Conservation (phyloP, 73 alveolate genomes). For the Durusdinium trenchii region DNA sequence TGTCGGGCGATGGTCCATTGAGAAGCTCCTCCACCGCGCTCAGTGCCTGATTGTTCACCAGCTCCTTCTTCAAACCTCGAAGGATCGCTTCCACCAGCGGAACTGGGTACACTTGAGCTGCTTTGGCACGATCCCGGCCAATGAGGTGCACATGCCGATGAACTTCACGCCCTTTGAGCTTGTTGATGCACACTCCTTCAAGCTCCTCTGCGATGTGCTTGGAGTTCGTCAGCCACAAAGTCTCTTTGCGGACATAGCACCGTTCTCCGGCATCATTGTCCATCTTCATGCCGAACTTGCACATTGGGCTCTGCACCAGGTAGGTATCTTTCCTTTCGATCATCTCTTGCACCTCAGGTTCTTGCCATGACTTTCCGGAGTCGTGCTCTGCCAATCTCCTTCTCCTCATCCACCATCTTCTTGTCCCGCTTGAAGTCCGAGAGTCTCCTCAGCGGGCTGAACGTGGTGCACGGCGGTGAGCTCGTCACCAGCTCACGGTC, state of each 20-base stretch:
- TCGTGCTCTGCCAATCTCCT: not conserved
- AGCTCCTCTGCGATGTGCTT: not conserved
- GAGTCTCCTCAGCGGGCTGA: not conserved
- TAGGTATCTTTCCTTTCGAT: not conserved
- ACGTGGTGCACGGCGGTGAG: conserved; percentile 21
- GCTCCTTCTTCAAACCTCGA: not conserved
- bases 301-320: conserved; percentile 14
- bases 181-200: not conserved
- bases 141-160: conserved; percentile 27
- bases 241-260: conserved; percentile 2
- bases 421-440: not conserved
- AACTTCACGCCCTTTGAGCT: not conserved
- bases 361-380: not conserved
- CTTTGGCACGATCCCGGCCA: not conserved
- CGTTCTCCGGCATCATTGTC: not conserved
- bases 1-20: conserved; percentile 14
- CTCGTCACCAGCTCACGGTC: not conserved
- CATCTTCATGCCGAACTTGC: not conserved
- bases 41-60: not conserved
- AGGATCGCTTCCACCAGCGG: not conserved
- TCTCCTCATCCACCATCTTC: not conserved
- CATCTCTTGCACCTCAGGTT: not conserved
- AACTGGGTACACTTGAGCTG: not conserved
- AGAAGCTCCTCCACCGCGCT: not conserved
- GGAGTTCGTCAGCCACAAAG: conserved; percentile 26